phyloP scores from a whole-genome alignment of 2,329 filamentous ascomycete species.

The Pseudopyrenochaeta lycopersici region DNA sequence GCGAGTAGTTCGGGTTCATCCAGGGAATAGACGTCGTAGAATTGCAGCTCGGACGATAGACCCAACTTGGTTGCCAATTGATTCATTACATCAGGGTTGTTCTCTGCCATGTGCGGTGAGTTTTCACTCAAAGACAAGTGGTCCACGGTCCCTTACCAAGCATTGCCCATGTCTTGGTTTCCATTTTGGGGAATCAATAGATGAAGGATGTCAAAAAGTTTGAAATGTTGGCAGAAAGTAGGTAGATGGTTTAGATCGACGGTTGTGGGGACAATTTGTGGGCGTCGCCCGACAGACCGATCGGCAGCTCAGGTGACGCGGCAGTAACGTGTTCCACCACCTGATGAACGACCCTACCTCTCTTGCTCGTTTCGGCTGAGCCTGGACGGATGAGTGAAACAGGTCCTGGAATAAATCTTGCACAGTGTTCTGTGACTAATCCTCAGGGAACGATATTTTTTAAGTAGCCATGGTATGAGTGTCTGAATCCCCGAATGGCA shows the following conservation, averaged over 20 bases:
- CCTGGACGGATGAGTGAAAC: not conserved
- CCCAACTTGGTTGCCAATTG: conserved; percentile 57
- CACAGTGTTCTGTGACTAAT: not conserved
- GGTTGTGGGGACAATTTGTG: not conserved
- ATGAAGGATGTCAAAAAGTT: conserved; percentile 14
- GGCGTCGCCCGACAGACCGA: too few species aligned
- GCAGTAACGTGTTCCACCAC: too few species aligned
- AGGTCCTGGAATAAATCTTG: not conserved
- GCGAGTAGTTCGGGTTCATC: conserved; percentile 56
- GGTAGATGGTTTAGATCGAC: not conserved
- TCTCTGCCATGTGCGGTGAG: conserved; percentile 49
- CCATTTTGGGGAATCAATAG: conserved; percentile 17
- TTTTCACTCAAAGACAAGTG: conserved; percentile 15
- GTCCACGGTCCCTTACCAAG: conserved; percentile 23
- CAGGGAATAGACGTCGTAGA: conserved; percentile 62
- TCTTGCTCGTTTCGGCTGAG: not conserved
- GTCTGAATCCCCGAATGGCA: not conserved
- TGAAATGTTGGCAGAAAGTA: conserved; percentile 8
- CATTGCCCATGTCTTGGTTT: conserved; percentile 19
- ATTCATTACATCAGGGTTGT: conserved; percentile 62
- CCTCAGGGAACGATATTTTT: not conserved
- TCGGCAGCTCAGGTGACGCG: not conserved
- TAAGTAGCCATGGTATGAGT: not conserved
- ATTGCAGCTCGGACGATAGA: conserved; percentile 54
- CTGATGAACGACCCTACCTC: too few species aligned